Conservation (phyloP, 331 rosid genomes). For the Rosa hybrid region DNA sequence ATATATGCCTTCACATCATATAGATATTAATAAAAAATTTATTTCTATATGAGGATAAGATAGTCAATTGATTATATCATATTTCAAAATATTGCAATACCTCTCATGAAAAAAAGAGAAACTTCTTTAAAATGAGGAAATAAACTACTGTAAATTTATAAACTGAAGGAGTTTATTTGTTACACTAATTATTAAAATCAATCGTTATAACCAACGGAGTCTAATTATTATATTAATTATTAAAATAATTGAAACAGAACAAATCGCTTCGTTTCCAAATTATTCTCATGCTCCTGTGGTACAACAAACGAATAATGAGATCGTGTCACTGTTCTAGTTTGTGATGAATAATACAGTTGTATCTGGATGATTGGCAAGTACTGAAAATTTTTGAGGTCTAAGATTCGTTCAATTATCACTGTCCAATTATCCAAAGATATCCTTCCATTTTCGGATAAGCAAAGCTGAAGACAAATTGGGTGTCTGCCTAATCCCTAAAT, state of each 20-base stretch:
- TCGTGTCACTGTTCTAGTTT: neutral
- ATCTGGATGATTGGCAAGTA: neutral
- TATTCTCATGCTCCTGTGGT: neutral
- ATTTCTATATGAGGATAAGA: too few relatives aligned
- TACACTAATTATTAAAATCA: too few relatives aligned
- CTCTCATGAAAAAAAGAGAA: too few relatives aligned
- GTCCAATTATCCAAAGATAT: neutral
- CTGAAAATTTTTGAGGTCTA: neutral
- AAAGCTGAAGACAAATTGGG: conserved; percentile 1
- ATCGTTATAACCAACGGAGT: too few relatives aligned
- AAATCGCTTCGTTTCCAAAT: neutral
- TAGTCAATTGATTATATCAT: too few relatives aligned
- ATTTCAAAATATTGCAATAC: too few relatives aligned
- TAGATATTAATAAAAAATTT: too few relatives aligned
- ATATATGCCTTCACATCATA: too few relatives aligned
- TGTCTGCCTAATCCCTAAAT: neutral
- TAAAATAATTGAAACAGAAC: neutral
- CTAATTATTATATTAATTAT: too few relatives aligned
- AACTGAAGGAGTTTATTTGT: too few relatives aligned
- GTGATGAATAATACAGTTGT: neutral
- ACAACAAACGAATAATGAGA: neutral
- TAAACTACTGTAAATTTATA: too few relatives aligned
- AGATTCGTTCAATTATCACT: neutral
- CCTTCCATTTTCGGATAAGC: neutral
- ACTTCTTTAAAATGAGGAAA: too few relatives aligned